Base-by-base conservation (phyloP, 1,139 yeast species). In the Zygoascus sp. region DNA sequence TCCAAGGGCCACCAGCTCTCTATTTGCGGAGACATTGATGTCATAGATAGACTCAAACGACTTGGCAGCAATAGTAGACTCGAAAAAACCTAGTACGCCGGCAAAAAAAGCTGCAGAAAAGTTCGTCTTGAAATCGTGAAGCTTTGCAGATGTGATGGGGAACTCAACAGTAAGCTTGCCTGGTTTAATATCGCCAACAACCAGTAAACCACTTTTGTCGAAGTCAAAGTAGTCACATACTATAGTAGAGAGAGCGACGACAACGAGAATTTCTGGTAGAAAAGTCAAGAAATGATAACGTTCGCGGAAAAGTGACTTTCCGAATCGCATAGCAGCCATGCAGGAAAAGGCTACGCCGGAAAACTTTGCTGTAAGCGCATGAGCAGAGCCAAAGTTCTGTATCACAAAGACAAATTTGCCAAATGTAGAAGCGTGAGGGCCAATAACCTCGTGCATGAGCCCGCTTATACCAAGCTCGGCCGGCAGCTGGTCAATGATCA, bases 41-140 rank as follows among this genome's bases (percentile, higher is more conserved):
- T 66, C 63, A 45, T 58, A 61, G 13, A 56, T 53, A 9, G 64
- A 55, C 15, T 69, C 70, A 17, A 69, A 49, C 76, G 72, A 7
- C 85, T 83, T 68, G 30, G 92, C 86, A 0, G 97, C 97, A 0
- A 96, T 89, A 0, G 97, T 86, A 4, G 96, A 83, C 63, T 92
- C 97, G 58, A 92, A 87, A 58, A 92, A 87, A 0, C 98, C 98
- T 36, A 92, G 69, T 65, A 89, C 79, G 0, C 97, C 95, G 53
- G 89, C 81, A 51, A 85, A 74, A 51, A 89, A 80, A 0, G 72
- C 63, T 0, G 74, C 64, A 8, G 69, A 60, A 51, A 71, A 68
- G 40, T 67, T 65, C 6, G 56, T 48, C 48, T 63, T 65, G 49
- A 71, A 64, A 42, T 64, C 67, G 2, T 53, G 47, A 60, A 66